Percentiles rank a stretch among this genome's conserved stretches.
These are phyloP conservation scores for Scytalidium sp. DNA, from an alignment of 2,329 filamentous ascomycete genomes.

Conservation along the genomic window DNA sequence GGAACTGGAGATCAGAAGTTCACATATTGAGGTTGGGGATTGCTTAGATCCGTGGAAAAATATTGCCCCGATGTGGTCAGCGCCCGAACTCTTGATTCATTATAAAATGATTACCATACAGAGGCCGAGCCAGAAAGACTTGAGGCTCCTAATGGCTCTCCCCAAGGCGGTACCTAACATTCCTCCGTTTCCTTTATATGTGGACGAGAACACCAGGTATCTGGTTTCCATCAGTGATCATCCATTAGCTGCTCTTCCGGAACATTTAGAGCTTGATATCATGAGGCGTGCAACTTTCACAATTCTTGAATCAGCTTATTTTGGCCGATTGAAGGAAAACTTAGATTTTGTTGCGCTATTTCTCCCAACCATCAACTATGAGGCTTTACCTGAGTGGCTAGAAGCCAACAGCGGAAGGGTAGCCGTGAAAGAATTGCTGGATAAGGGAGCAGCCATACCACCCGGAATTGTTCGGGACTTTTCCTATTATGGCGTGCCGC, in stretches of 20 bases:
- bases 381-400: not conserved
- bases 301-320: slow-evolving; percentile 1
- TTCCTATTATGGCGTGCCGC: slow-evolving; percentile 1
- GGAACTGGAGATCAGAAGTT: slow-evolving; percentile 35
- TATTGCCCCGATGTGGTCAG: slow-evolving; percentile 29
- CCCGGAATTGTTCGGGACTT: slow-evolving; percentile 2
- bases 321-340: not conserved
- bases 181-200: slow-evolving; percentile 21
- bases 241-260: not conserved
- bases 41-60: slow-evolving; percentile 35
- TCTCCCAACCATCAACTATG: slow-evolving; percentile 1
- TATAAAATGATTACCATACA: not conserved
- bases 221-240: slow-evolving; percentile 4
- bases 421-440: not conserved
- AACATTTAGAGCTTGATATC: not conserved
- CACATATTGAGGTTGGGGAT: slow-evolving; percentile 29
- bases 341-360: slow-evolving; percentile 3
- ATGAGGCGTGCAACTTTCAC: slow-evolving; percentile 4
- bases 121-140: not conserved
- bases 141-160: slow-evolving; percentile 9
- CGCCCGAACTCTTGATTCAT: not conserved
- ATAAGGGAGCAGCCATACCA: not conserved
- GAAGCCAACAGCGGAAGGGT: slow-evolving; percentile 1
- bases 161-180: slow-evolving; percentile 16
- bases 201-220: slow-evolving; percentile 22